Evolutionary conservation across 495 filamentous ascomycete species (phyloP), one percentile per base, ranked within the genome.

Genomic region (Xylaria cubensis): DNA sequence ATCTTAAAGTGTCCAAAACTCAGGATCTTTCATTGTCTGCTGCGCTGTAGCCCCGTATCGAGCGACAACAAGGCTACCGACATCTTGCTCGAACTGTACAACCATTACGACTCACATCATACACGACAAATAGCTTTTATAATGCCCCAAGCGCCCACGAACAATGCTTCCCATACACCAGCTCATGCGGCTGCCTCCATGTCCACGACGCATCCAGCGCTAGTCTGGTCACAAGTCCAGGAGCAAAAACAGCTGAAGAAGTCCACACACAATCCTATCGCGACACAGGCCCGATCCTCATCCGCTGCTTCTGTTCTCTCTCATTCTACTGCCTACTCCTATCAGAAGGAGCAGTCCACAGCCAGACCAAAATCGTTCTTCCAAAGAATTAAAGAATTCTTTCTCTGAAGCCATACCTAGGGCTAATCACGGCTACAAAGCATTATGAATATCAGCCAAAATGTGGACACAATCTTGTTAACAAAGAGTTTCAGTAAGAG

Each of bases 231-330:
- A 4, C 39, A 74, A 32, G 63, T 74, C 0, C 64, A 73, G 56
- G 74, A 78, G 24, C 70, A 78, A 15, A 78, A 26, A 17, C 59
- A 63, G 26, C 39, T 26, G 4, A 67, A 24, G n/a, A 53, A n/a
- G n/a, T 19, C 24, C 29, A 21, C 15, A 9, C 64, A n/a, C 13
- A 15, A 4, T 7, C 26, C 17, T 51, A 3, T 26, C 5, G 34
- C 64, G 19, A 78, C 72, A 7, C 10, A 51, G 51, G 34, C 42
- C 17, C 61, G 24, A 44, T 34, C 56, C n/a, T 50, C 76, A 12
- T 76, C 76, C 12, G 73, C 76, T 1, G 76, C 76, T 34, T 77
- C 74, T 9, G 70, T 72, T 9, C 67, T 69, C 64, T 77, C 74
- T 5, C 72, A 71, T 21, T 74, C 74, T 12, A 77, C 74, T 32